Evolutionary conservation across 352 stramenopile genomes (phyloP).

Genomic region (Pythium angustatum): DNA sequence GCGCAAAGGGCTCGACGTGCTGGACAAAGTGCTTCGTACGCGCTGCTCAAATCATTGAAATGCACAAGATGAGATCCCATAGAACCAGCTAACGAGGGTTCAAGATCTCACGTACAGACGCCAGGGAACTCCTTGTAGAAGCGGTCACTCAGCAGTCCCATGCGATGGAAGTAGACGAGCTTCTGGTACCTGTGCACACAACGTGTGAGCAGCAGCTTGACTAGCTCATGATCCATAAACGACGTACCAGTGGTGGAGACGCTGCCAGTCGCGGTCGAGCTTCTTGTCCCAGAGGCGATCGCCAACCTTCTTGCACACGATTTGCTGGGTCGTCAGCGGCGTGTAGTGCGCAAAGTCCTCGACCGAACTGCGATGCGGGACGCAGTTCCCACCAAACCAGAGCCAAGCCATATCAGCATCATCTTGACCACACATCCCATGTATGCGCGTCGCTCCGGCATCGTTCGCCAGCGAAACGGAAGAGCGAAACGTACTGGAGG

Average conservation of each 20-base stretch:
- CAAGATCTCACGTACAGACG: slow-evolving; percentile 29
- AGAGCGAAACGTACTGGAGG: slow-evolving; percentile 37
- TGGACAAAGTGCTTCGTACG: slow-evolving; percentile 59
- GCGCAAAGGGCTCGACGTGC: slow-evolving; percentile 63
- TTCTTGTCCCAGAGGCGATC: slow-evolving; percentile 52
- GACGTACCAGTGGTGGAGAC: slow-evolving; percentile 58
- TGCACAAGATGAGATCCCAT: too few relatives aligned
- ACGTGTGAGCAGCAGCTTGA: too few relatives aligned
- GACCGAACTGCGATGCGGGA: slow-evolving; percentile 40
- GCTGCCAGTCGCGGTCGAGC: slow-evolving; percentile 66
- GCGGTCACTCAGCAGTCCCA: slow-evolving; percentile 63
- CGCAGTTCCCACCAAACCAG: too few relatives aligned
- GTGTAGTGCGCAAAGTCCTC: slow-evolving; percentile 53
- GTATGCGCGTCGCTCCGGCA: too few relatives aligned
- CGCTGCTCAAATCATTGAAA: too few relatives aligned
- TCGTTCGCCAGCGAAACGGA: neutral
- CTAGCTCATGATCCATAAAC: too few relatives aligned
- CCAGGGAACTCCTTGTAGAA: slow-evolving; percentile 68
- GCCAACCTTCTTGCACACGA: slow-evolving; percentile 41
- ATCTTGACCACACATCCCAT: neutral
- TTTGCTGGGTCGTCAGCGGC: slow-evolving; percentile 40
- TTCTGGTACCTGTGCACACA: slow-evolving; percentile 56
- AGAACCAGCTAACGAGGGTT: too few relatives aligned
- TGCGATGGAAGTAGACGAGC: slow-evolving; percentile 71
- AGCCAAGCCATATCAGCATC: neutral